A percentile compares a stretch with the other conserved stretches of the same genome.
These are phyloP conservation scores for Viscum album DNA, from an alignment of 177 flowering plant species.

Conservation along the genomic window DNA sequence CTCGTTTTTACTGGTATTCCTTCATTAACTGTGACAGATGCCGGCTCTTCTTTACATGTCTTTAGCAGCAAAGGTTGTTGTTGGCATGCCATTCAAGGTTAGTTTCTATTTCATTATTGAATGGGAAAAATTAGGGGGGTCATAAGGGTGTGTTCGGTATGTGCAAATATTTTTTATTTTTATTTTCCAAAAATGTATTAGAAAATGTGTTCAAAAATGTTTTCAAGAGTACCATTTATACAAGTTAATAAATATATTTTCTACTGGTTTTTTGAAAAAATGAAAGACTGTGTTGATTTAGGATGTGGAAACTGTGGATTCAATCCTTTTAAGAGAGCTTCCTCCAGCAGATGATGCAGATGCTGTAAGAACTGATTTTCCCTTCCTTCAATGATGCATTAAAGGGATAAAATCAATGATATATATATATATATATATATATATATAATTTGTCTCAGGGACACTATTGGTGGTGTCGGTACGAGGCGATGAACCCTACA, in stretches of 20 bases:
- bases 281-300: slow-evolving; percentile 19
- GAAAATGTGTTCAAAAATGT: no score
- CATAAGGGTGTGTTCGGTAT: no score
- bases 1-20: no score
- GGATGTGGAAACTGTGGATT: slow-evolving; percentile 97
- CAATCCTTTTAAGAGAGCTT: slow-evolving; percentile 76
- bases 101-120: slow-evolving; percentile 2
- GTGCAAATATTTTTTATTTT: no score
- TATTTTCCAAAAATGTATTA: no score
- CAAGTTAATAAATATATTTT: no score
- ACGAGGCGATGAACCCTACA: slow-evolving; percentile 80
- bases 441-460: slow-evolving; percentile 31
- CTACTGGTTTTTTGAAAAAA: no score
- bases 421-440: no score
- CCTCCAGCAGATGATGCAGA: slow-evolving; percentile 67
- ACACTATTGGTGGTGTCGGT: slow-evolving; percentile 78
- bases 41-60: slow-evolving; percentile 83
- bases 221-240: no score
- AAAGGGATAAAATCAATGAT: no score
- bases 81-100: slow-evolving; percentile 99
- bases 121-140: no score
- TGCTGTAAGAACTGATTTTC: slow-evolving; percentile 41
- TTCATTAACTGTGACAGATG: no score
- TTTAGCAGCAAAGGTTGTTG: slow-evolving; percentile 78
- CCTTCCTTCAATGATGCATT: neutral